These are phyloP conservation scores for Coemansia sp. DNA, from an alignment of 192 early-diverging fungal species.

Conservation along the genomic window DNA sequence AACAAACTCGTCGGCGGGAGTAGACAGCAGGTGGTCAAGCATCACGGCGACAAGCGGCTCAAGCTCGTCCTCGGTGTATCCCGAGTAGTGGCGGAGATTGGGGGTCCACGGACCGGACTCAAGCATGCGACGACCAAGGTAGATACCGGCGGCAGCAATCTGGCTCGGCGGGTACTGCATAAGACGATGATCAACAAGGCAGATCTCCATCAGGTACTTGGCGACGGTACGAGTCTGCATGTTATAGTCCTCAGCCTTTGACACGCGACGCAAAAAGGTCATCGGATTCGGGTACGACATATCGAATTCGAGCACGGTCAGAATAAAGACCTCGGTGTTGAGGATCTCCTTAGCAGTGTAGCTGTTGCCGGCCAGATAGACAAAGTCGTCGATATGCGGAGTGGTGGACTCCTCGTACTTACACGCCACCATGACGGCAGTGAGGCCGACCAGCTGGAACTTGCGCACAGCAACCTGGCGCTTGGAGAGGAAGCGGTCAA, in stretches of 20 bases:
- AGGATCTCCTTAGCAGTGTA: constrained; percentile 83
- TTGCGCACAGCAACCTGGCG: constrained; percentile 84
- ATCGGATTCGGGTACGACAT: constrained; percentile 89
- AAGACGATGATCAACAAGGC: constrained; percentile 82
- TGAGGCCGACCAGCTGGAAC: constrained; percentile 92
- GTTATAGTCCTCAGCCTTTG: constrained; percentile 88
- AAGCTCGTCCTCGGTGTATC: constrained; percentile 73
- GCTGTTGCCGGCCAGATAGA: constrained; percentile 80
- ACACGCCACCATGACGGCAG: constrained; percentile 84
- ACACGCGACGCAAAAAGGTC: constrained; percentile 86
- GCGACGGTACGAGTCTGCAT: constrained; percentile 88
- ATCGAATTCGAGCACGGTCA: constrained; percentile 83
- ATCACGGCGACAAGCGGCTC: constrained; percentile 64
- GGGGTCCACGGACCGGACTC: constrained; percentile 69
- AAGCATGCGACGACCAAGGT: constrained; percentile 82
- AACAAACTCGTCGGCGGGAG: constrained; percentile 62
- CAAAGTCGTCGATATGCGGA: constrained; percentile 81
- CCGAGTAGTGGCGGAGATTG: constrained; percentile 76
- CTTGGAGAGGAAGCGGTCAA: constrained; percentile 90
- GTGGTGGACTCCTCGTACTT: constrained; percentile 94
- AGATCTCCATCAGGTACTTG: constrained; percentile 96
- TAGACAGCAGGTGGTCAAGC: constrained; percentile 64
- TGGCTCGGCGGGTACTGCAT: constrained; percentile 67
- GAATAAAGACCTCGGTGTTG: constrained; percentile 88
- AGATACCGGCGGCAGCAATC: constrained; percentile 77